A percentile compares a stretch with the other conserved stretches of the same genome.
Conservation (phyloP, 345 rosid species). For the Aethionema arabicum region DNA sequence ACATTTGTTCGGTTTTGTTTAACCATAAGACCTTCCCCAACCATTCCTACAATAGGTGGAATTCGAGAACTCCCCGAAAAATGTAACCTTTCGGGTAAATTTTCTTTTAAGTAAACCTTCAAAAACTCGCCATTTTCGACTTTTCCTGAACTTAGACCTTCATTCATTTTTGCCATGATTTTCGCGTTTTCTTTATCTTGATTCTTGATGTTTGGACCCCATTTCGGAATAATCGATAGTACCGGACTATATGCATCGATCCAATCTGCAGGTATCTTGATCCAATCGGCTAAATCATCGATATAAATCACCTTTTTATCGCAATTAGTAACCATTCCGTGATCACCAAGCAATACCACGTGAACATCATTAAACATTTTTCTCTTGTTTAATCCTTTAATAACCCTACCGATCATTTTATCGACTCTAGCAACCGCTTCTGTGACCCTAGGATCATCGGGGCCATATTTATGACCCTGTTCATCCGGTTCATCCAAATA, state of each 20-base stretch:
- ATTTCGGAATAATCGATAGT: slow-evolving; percentile 68
- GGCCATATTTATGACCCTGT: slow-evolving; percentile 82
- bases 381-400: slow-evolving; percentile 70
- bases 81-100: slow-evolving; percentile 74
- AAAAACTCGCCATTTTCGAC: slow-evolving; percentile 66
- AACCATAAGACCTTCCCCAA: slow-evolving; percentile 71
- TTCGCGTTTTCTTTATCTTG: slow-evolving; percentile 28
- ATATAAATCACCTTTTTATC: slow-evolving; percentile 62
- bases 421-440: slow-evolving; percentile 64
- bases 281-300: slow-evolving; percentile 70
- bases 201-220: slow-evolving; percentile 38
- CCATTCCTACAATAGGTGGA: slow-evolving; percentile 69
- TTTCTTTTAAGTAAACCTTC: slow-evolving; percentile 71
- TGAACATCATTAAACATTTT: slow-evolving; percentile 69
- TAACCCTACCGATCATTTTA: slow-evolving; percentile 69
- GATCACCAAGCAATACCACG: slow-evolving; percentile 84
- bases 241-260: slow-evolving; percentile 58
- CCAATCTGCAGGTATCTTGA: slow-evolving; percentile 63
- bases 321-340: slow-evolving; percentile 91
- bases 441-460: slow-evolving; percentile 75
- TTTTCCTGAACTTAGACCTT: slow-evolving; percentile 63
- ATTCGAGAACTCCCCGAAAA: slow-evolving; percentile 67
- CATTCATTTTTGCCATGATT: slow-evolving; percentile 69
- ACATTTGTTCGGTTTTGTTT: slow-evolving; percentile 53
- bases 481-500: slow-evolving; percentile 87